Base-by-base conservation (phyloP, 2,329 filamentous ascomycete species). In the Aureobasidium uvarum region DNA sequence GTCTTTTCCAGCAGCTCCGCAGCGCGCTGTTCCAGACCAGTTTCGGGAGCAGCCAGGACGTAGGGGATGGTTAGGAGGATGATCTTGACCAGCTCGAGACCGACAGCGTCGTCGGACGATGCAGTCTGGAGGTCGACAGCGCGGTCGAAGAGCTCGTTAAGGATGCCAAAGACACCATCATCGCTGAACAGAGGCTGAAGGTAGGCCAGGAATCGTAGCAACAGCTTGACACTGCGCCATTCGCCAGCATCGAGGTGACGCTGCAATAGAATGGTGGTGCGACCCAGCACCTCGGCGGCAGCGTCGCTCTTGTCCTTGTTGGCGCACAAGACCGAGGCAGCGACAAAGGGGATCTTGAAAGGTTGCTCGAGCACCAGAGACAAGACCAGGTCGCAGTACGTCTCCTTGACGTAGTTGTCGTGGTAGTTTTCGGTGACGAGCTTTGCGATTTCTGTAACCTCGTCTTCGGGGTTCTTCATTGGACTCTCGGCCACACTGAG, bases 61-160 rank as follows among this genome's bases (percentile, higher is more conserved):
- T 98, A 99, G 0, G 95, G 94, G 66, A 99, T 90, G 0, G 94
- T 96, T 56, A 97, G 86, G 51, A 98, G 86, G 69, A 99, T 97
- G 71, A 97, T 93, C 79, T 97, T 98, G 76, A 97, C 92, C 39
- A 99, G 85, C 79, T 98, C 95, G 48, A 96, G 78, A 23, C 86
- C 86, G 58, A 89, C 78, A 50, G 85, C 92, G 79, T 98, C 94
- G 72, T 97, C 94, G 18, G 91, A 93, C 71, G 91, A 96, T 8
- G 91, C 90, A 45, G 92, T 96, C 81, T 98, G 94, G 68, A 97
- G 81, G 76, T 96, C 92, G 11, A 92, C 92, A n/a, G 95, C 93
- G 62, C 92, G 86, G 66, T 85, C 86, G 75, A 98, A 96, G n/a
- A 99, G 83, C 77, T 96, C 91, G 70, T 96, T 90, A 60, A 99